These are phyloP conservation scores for Fagopyrum esculentum DNA, from an alignment of 148 eudicot species.

Conservation along the genomic window DNA sequence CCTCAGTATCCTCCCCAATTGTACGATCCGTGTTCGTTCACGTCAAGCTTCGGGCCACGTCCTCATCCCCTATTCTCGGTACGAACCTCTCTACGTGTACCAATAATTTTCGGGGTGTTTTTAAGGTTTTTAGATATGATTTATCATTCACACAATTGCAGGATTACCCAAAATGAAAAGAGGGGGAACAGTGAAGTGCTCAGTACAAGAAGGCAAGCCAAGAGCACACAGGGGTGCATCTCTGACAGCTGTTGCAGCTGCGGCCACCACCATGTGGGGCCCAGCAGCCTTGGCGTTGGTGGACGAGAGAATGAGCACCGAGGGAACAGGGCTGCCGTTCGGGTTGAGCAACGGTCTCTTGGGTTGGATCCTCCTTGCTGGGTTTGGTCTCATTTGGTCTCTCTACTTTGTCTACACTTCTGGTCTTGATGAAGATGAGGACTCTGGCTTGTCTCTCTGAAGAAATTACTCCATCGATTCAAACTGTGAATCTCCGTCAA, in stretches of 20 bases:
- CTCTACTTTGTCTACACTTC: constrained; percentile 39
- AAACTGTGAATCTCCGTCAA: not conserved
- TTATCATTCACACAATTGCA: constrained; percentile 10
- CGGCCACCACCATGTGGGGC: constrained; percentile 40
- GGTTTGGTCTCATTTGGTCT: constrained; percentile 52
- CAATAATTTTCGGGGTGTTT: not conserved
- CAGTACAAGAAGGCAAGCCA: constrained; percentile 23
- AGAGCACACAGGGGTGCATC: constrained; percentile 29
- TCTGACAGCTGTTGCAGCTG: constrained; percentile 33
- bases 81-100: not conserved
- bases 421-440: constrained; percentile 59
- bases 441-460: constrained; percentile 63
- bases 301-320: constrained; percentile 68
- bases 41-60: constrained; percentile 27
- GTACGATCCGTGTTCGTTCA: no score
- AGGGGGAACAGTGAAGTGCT: constrained; percentile 46
- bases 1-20: constrained; percentile 22
- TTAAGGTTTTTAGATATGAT: not conserved
- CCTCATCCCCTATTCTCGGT: constrained; percentile 38
- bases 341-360: constrained; percentile 62
- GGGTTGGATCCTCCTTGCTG: constrained; percentile 55
- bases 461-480: not conserved
- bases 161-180: constrained; percentile 48
- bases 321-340: constrained; percentile 64
- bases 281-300: constrained; percentile 59